These are phyloP conservation scores for Aureobasidium sp. DNA, from an alignment of 2,329 filamentous ascomycete species.

Conservation along the genomic window DNA sequence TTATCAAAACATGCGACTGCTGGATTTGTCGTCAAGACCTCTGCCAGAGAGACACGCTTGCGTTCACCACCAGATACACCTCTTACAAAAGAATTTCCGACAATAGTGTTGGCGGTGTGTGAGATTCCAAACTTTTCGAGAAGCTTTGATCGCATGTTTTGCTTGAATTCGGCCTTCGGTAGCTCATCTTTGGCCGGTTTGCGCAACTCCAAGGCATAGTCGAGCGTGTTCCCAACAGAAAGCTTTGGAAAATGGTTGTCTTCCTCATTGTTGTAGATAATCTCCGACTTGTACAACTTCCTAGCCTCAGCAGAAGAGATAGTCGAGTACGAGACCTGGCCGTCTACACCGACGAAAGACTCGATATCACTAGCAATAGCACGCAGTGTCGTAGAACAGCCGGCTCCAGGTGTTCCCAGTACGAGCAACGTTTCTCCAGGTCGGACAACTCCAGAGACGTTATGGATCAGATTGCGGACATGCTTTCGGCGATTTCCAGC, in stretches of 20 bases:
- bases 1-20: slow-evolving; percentile 40
- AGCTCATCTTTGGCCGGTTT: slow-evolving; percentile 50
- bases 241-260: slow-evolving; percentile 50
- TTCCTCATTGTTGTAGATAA: slow-evolving; percentile 39
- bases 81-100: slow-evolving; percentile 51
- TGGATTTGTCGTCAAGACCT: slow-evolving; percentile 37
- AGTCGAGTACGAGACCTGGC: slow-evolving; percentile 33
- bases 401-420: slow-evolving; percentile 23
- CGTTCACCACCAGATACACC: slow-evolving; percentile 53
- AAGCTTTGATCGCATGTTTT: slow-evolving; percentile 57
- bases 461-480: slow-evolving; percentile 12
- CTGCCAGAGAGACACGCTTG: slow-evolving; percentile 54
- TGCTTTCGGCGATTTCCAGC: slow-evolving; percentile 6
- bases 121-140: slow-evolving; percentile 63
- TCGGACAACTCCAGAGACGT: slow-evolving; percentile 13
- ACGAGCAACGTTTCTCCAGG: slow-evolving; percentile 15
- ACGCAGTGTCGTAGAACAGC: slow-evolving; percentile 60
- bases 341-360: slow-evolving; percentile 37
- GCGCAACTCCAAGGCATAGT: slow-evolving; percentile 49
- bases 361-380: slow-evolving; percentile 53
- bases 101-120: slow-evolving; percentile 48
- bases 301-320: slow-evolving; percentile 62
- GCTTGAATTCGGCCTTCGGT: slow-evolving; percentile 48
- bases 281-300: slow-evolving; percentile 57
- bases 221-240: slow-evolving; percentile 49